Evolutionary conservation across 331 rosid genomes (phyloP), one percentile per base, ranked within the genome.

Genomic region (Acacia concinna): DNA sequence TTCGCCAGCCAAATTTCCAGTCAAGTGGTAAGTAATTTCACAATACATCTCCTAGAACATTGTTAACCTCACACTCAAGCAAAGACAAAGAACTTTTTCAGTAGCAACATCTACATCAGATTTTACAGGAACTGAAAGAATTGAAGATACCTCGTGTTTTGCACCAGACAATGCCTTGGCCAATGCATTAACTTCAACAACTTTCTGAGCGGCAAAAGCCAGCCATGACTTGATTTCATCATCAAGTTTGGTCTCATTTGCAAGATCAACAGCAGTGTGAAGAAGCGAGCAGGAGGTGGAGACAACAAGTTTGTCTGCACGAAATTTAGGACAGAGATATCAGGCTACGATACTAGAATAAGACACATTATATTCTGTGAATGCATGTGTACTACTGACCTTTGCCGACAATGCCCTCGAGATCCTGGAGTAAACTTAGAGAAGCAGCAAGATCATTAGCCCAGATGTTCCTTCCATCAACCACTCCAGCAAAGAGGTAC

Each of bases 401-500:
- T 90, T 90, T 93, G 46, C 97, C 99, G 9, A 90, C 97, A 76
- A 88, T 67, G 62, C 85, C 84, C 83, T 85, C 92, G 35, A 95
- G 88, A 31, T 78, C 56, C 18, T 85, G 4, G 65, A 95, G 85
- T 71, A 88, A 83, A 21, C 63, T 64, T 13, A 95, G 87, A 77
- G 99, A 91, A 75, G 90, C 68, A 40, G 86, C 85, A 54, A 91
- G 93, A 76, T 93, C 91, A 73, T 90, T 95, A 67, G 99, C 97
- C 98, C 99, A 95, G 66, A 95, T 95, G 87, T 95, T 95, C 81
- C 98, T 93, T 84, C 98, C 98, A 89, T 95, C 98, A 67, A 95
- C 98, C 34, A 95, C 87, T 72, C 98, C 98, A 57, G 96, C 97
- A 82, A 95, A 92, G 66, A 95, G 91, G 88, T 91, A 85, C 73